Conservation (phyloP, 441 rosid species). For the Syzygium malaccense region DNA sequence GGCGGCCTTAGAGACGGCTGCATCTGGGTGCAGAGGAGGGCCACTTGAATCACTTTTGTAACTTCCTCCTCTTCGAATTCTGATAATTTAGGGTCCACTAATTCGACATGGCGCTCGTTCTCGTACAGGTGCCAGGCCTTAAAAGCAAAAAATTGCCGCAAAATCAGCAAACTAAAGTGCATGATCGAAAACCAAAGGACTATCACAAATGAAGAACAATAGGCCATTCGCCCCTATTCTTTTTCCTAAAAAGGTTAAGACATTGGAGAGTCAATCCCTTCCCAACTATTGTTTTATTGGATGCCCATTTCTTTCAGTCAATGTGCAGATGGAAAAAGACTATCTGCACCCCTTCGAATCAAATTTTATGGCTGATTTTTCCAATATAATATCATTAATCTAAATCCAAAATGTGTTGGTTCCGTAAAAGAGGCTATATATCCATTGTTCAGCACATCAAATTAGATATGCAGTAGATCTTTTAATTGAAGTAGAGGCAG, state of each 20-base stretch:
- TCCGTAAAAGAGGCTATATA: too few species aligned
- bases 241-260: background rate
- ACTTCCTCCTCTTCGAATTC: background rate
- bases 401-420: too few species aligned
- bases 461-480: too few species aligned
- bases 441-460: too few species aligned
- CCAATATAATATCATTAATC: too few species aligned
- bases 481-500: too few species aligned
- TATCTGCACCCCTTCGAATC: background rate
- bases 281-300: background rate
- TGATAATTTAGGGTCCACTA: background rate
- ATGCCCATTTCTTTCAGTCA: background rate
- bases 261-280: background rate
- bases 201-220: background rate
- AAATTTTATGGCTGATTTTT: background rate
- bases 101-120: background rate
- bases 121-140: background rate
- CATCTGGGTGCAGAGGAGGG: background rate
- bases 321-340: background rate
- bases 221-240: background rate
- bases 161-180: background rate
- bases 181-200: background rate
- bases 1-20: background rate
- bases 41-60: background rate
- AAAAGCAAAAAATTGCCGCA: background rate